phyloP scores from a whole-genome alignment of 2,329 filamentous ascomycete genomes.

The Aspergillus neoniger region DNA sequence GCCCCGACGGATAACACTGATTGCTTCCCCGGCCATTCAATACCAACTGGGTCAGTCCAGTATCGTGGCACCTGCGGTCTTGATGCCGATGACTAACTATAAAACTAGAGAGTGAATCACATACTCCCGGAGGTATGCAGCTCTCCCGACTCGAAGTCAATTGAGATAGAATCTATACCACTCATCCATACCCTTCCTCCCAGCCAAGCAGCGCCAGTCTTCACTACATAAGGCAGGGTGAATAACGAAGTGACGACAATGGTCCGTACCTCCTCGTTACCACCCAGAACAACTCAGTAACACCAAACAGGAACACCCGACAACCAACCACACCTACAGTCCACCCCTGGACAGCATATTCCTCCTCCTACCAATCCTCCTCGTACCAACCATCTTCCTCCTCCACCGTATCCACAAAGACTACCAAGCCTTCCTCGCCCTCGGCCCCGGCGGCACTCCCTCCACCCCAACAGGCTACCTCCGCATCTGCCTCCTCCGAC shows the following conservation, averaged over 20 bases:
- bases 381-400: conserved; percentile 52
- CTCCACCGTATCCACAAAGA: conserved; percentile 61
- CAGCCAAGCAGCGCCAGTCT: neutral
- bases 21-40: neutral
- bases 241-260: neutral
- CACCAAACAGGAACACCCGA: neutral
- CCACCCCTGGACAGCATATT: neutral
- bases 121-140: neutral
- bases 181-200: neutral
- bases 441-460: conserved; percentile 80
- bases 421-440: conserved; percentile 71
- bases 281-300: neutral
- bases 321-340: neutral
- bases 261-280: neutral
- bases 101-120: neutral
- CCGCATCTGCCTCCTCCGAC: conserved; percentile 69
- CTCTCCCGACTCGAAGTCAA: neutral
- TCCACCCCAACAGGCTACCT: conserved; percentile 72
- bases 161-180: too few species aligned
- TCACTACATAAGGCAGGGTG: neutral
- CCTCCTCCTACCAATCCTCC: conserved; percentile 23
- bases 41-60: neutral
- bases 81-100: neutral
- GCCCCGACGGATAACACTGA: neutral
- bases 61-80: neutral